These are phyloP conservation scores for Begonia peltatifolia DNA, from an alignment of 306 rosid species.

Conservation along the genomic window DNA sequence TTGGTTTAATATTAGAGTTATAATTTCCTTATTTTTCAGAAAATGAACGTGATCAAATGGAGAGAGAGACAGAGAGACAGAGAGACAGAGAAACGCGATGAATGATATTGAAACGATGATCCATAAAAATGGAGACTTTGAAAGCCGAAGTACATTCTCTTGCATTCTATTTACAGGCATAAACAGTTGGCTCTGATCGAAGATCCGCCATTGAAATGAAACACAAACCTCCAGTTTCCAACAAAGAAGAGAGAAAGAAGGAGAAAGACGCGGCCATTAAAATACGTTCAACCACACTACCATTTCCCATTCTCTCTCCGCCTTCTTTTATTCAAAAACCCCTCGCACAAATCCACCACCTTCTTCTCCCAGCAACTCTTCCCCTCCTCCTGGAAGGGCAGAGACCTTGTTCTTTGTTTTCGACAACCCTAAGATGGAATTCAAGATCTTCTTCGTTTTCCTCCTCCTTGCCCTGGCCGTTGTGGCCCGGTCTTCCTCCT, in stretches of 20 bases:
- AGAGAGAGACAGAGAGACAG: too few species aligned
- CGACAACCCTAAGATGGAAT: conserved; percentile 16
- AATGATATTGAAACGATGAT: too few species aligned
- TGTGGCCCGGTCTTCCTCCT: conserved; percentile 14
- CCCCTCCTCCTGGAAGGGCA: conserved; percentile 19
- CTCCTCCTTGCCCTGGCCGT: conserved; percentile 21
- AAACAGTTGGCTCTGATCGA: too few species aligned
- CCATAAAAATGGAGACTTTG: too few species aligned
- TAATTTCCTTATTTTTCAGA: too few species aligned
- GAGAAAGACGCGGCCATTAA: not conserved
- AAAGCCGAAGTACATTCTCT: too few species aligned
- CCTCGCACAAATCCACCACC: conserved; percentile 6
- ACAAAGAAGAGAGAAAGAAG: not conserved
- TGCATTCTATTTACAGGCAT: too few species aligned
- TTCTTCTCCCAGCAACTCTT: conserved; percentile 6
- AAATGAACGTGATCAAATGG: too few species aligned
- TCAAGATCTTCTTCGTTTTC: conserved; percentile 13
- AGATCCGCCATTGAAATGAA: too few species aligned
- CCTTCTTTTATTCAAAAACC: conserved; percentile 11
- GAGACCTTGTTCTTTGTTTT: not conserved
- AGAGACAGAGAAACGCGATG: too few species aligned
- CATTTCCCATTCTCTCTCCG: conserved; percentile 1
- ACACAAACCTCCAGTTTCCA: not conserved
- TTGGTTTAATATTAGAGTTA: too few species aligned
- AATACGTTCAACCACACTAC: conserved; percentile 3